Evolutionary conservation across 2,329 filamentous ascomycete species (phyloP).

Genomic region (Parasarocladium wereldwijsianum): DNA sequence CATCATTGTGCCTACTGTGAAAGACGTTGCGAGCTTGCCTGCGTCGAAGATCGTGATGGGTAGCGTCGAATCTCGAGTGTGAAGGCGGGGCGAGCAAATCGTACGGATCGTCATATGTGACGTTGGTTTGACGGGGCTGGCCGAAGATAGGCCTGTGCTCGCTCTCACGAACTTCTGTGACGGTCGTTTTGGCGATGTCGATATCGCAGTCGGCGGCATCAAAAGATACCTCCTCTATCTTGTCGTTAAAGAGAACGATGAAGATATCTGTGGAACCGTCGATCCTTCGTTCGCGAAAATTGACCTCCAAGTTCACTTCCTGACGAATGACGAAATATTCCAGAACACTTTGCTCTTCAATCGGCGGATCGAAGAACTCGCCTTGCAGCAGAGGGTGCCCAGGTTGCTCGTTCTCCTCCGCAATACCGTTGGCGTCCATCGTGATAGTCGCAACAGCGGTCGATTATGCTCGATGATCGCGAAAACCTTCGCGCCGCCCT

Average conservation of each 20-base stretch:
- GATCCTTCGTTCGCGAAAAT: slow-evolving; percentile 63
- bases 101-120: slow-evolving; percentile 50
- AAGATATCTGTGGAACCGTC: slow-evolving; percentile 71
- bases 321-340: slow-evolving; percentile 57
- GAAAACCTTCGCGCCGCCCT: too few relatives aligned
- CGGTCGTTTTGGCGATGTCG: slow-evolving; percentile 35
- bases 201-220: slow-evolving; percentile 50
- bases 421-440: too few relatives aligned
- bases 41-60: slow-evolving; percentile 63
- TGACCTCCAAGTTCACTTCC: slow-evolving; percentile 77
- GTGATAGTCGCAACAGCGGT: too few relatives aligned
- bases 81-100: slow-evolving; percentile 44
- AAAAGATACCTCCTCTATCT: slow-evolving; percentile 41
- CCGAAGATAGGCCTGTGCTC: slow-evolving; percentile 20
- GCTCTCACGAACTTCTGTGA: slow-evolving; percentile 24
- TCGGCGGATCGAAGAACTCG: slow-evolving; percentile 17
- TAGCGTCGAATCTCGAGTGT: slow-evolving; percentile 46
- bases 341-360: slow-evolving; percentile 20
- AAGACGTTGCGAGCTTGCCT: slow-evolving; percentile 47
- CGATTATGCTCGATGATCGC: too few relatives aligned
- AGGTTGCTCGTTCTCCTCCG: too few relatives aligned
- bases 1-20: slow-evolving; percentile 34
- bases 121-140: slow-evolving; percentile 24
- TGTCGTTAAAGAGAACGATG: slow-evolving; percentile 48
- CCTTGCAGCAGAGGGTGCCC: slow-evolving; percentile 16